phyloP scores from a whole-genome alignment of 495 filamentous ascomycete species.

The Podospora conica region DNA sequence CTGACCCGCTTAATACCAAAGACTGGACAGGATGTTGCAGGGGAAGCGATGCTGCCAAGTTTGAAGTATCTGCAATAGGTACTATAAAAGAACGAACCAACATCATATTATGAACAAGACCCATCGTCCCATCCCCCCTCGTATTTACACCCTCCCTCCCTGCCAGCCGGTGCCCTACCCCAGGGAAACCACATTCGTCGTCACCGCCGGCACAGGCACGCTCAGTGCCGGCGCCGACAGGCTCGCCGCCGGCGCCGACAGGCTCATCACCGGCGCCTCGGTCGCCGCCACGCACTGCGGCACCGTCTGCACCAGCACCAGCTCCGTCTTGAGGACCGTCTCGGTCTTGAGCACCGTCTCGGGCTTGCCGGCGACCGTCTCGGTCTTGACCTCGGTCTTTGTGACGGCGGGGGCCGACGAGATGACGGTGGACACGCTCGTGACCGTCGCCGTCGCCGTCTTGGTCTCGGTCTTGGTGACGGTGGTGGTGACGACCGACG shows the following conservation, averaged over 20 bases:
- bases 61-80: too few species aligned
- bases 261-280: not conserved
- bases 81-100: too few species aligned
- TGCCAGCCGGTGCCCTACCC: not conserved
- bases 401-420: not conserved
- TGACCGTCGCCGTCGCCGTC: not conserved
- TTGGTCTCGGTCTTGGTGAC: conserved; percentile 1
- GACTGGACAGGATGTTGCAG: too few species aligned
- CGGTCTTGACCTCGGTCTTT: not conserved
- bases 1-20: too few species aligned
- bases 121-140: not conserved
- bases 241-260: not conserved
- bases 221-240: not conserved
- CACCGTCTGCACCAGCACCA: not conserved
- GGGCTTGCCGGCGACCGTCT: not conserved
- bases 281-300: not conserved
- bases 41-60: too few species aligned
- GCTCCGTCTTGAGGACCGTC: not conserved
- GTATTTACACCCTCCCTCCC: not conserved
- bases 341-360: not conserved
- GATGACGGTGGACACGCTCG: not conserved
- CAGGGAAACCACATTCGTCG: not conserved
- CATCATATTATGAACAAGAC: not conserved
- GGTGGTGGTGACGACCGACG: not conserved
- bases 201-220: not conserved